Conservation (phyloP, 257 asterid species). For the Forsythia suspensa region DNA sequence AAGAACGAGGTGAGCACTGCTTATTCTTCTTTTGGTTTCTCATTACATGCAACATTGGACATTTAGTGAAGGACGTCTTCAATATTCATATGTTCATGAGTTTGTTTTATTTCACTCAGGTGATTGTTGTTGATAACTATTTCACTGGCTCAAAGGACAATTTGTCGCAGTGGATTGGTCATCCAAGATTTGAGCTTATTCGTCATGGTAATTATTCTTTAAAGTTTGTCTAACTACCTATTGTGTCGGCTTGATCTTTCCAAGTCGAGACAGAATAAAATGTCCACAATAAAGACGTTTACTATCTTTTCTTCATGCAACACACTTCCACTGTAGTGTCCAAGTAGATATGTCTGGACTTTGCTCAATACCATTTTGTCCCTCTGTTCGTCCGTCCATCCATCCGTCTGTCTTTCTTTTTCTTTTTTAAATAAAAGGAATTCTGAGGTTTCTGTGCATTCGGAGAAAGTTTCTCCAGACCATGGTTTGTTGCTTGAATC, state of each 20-base stretch:
- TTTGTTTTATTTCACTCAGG: constrained; percentile 22
- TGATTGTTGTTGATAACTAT: constrained; percentile 50
- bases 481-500: constrained; percentile 2
- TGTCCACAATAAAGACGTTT: neutral
- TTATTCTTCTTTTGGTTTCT: neutral
- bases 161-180: constrained; percentile 51
- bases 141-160: constrained; percentile 58
- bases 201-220: constrained; percentile 43
- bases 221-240: neutral
- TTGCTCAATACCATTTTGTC: neutral
- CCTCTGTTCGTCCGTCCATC: neutral
- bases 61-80: neutral
- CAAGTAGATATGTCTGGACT: neutral
- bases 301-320: neutral
- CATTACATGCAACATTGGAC: neutral
- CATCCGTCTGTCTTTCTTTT: neutral
- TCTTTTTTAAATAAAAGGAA: neutral
- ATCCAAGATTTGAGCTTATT: constrained; percentile 57
- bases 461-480: neutral
- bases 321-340: neutral
- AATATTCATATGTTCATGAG: neutral
- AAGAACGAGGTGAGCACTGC: constrained; percentile 44
- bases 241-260: neutral
- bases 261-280: neutral
- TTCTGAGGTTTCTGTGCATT: neutral